A percentile compares a stretch with the other conserved stretches of the same genome.
Evolutionary conservation across 345 rosid genomes (phyloP).

Genomic region (Zanthoxylum bungeanum): DNA sequence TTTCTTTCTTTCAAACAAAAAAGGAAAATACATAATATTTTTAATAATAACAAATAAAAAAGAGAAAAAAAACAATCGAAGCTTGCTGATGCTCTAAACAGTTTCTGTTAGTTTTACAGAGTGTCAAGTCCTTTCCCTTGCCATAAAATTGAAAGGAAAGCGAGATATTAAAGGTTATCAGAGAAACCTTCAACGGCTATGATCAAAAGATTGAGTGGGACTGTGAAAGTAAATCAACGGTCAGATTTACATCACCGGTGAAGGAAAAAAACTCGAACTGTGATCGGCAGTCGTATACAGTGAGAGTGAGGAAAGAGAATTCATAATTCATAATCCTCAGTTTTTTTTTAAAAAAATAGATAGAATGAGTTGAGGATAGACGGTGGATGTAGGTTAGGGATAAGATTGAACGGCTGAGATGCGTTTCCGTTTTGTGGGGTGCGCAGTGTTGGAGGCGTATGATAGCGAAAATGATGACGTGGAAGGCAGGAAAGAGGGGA

Average conservation of each 20-base stretch:
- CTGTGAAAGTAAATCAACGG: slow-evolving; percentile 1
- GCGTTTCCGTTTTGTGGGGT: background rate
- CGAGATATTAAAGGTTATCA: background rate
- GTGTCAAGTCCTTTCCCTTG: slow-evolving; percentile 5
- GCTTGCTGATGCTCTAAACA: background rate
- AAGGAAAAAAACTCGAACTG: background rate
- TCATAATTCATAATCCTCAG: background rate
- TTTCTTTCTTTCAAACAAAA: background rate
- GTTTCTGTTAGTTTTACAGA: background rate
- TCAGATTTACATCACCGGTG: slow-evolving; percentile 20
- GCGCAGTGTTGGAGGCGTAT: slow-evolving; percentile 7
- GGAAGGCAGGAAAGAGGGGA: slow-evolving; percentile 20
- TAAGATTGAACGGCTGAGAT: slow-evolving; percentile 26
- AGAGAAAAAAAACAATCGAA: background rate
- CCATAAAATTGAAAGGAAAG: slow-evolving; percentile 20
- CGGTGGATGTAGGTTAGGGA: background rate
- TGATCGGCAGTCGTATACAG: background rate
- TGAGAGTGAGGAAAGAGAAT: background rate
- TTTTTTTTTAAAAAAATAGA: background rate
- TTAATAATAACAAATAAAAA: background rate
- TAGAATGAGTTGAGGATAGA: background rate
- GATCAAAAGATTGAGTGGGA: slow-evolving; percentile 13
- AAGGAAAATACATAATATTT: background rate
- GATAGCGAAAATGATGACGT: slow-evolving; percentile 30
- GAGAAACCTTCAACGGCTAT: slow-evolving; percentile 5